Evolutionary conservation across 805 yeast species (phyloP), one percentile per base, ranked within the genome.

Genomic region (Yamadazyma tumulicola): DNA sequence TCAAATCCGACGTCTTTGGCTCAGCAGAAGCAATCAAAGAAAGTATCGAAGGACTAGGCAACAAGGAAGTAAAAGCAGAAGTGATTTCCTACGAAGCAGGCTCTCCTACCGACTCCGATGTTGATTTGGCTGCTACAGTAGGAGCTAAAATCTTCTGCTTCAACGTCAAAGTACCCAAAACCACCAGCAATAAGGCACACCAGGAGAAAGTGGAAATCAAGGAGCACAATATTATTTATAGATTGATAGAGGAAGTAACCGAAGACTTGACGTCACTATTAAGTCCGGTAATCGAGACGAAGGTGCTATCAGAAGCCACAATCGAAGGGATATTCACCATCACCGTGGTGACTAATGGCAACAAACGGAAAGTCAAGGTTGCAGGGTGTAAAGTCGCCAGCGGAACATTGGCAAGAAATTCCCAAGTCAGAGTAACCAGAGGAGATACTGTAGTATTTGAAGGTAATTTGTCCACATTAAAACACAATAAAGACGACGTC

Each of bases 21-120:
- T 89, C 97, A 0, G 84, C 85, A 0, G 98, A 93, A 54, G 98
- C 98, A 1, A 84, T 93, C 21, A 72, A 67, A 24, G 96, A 89
- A 55, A 79, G 91, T 47, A 77, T 93, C 31, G 69, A 72, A 39
- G 79, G 80, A 9, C 61, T 93, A n/a, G 97, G 97, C 5, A 89
- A 91, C 55, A 85, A 83, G 1, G 94, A 85, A 51, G 91, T 91
- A 5, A 66, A 69, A 40, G 75, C 88, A 4, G 59, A 68, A n/a
- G 78, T 91, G 1, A 58, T 93, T 3, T 74, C 74, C 28, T 73
- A 80, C 23, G 88, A 81, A 17, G 96, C 89, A 5, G 97, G 97
- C 19, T 65, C 81, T 3, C 79, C 96, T 0, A 61, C 68, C 12
- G 71, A 65, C 27, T 52, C 64, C 2, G 73, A 67, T 38, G 44